These are phyloP conservation scores for Lentinula edodes DNA, from an alignment of 768 basidiomycete genomes.

Conservation along the genomic window DNA sequence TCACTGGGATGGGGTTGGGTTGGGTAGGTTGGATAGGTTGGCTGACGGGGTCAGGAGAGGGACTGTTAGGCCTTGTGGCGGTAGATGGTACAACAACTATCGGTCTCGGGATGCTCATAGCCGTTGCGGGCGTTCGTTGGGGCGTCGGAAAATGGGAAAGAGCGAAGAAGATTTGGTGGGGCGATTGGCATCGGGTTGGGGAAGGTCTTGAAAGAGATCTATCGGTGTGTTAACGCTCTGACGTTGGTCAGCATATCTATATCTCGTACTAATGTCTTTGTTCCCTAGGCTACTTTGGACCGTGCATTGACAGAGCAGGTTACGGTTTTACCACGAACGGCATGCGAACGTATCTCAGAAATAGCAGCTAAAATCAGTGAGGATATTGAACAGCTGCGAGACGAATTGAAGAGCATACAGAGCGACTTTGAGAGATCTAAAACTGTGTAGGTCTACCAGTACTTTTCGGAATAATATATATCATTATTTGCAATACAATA, in stretches of 20 bases:
- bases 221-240: constrained; percentile 32
- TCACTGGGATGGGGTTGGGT: constrained; percentile 44
- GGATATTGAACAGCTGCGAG: not conserved
- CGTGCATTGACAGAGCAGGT: not conserved
- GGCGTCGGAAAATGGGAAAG: constrained; percentile 63
- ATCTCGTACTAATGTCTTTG: too few species aligned
- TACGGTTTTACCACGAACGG: not conserved
- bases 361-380: not conserved
- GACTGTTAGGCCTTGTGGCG: constrained; percentile 30
- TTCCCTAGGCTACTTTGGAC: not conserved
- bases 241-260: not conserved
- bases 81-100: constrained; percentile 53
- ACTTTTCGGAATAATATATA: not conserved
- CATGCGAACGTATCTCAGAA: constrained; percentile 3
- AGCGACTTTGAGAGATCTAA: not conserved
- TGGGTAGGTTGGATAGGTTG: constrained; percentile 59
- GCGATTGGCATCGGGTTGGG: constrained; percentile 58
- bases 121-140: constrained; percentile 51
- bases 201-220: constrained; percentile 63
- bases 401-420: not conserved
- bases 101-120: constrained; percentile 51
- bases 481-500: not conserved
- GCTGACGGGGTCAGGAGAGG: constrained; percentile 36
- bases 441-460: not conserved
- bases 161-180: constrained; percentile 61